These are phyloP conservation scores for Mycena olivaceomarginata DNA, from an alignment of 768 basidiomycete genomes.

Conservation along the genomic window DNA sequence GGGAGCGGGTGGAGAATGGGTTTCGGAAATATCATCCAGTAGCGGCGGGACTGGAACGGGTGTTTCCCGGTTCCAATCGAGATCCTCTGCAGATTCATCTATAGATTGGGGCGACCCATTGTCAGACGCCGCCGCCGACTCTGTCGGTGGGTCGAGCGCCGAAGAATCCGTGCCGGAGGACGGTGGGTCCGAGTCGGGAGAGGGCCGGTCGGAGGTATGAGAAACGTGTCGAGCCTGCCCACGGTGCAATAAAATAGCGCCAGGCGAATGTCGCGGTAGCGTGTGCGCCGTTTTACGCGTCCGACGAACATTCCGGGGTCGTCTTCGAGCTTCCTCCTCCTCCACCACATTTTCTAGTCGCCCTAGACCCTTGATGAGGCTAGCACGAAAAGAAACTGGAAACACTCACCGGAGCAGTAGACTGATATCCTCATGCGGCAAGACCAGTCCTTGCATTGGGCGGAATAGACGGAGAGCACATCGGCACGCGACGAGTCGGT, in stretches of 20 bases:
- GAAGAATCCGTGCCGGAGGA: constrained; percentile 19
- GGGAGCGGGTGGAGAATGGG: constrained; percentile 32
- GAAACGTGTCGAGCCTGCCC: constrained; percentile 41
- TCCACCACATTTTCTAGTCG: not conserved
- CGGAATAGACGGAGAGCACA: constrained; percentile 54
- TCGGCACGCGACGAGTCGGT: constrained; percentile 50
- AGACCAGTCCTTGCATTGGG: constrained; percentile 67
- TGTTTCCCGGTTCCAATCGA: constrained; percentile 23
- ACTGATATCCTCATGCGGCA: constrained; percentile 68
- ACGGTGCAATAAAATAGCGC: constrained; percentile 24
- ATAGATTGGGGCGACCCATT: not conserved
- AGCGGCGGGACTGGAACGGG: constrained; percentile 19
- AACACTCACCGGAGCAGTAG: constrained; percentile 69
- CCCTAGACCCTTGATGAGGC: constrained; percentile 4
- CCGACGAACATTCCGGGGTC: constrained; percentile 15
- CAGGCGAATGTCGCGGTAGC: constrained; percentile 17
- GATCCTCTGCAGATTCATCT: constrained; percentile 19
- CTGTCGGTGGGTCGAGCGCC: constrained; percentile 26
- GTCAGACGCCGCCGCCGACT: constrained; percentile 21
- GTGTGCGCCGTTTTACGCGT: constrained; percentile 15
- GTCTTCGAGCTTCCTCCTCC: constrained; percentile 19
- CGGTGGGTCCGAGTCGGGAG: constrained; percentile 33
- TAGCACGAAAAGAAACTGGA: not conserved
- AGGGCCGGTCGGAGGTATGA: constrained; percentile 33
- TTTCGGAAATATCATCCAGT: constrained; percentile 40